These are phyloP conservation scores for Lepidium sativum DNA, from an alignment of 345 rosid genomes.

Conservation along the genomic window DNA sequence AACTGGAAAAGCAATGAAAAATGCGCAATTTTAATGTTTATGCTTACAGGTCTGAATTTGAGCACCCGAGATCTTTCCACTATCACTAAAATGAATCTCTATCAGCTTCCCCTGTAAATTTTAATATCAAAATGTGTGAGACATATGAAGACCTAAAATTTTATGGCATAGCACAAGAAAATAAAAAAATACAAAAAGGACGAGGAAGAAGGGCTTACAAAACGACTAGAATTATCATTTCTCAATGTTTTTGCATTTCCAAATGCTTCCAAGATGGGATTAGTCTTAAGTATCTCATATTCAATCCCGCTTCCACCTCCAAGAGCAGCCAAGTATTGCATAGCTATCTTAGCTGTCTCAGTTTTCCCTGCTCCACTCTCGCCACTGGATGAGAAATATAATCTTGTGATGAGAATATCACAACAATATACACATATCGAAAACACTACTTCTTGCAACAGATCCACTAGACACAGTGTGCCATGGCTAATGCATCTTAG, in stretches of 20 bases:
- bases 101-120: constrained; percentile 82
- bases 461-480: background rate
- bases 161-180: background rate
- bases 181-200: background rate
- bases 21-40: background rate
- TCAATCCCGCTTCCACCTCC: constrained; percentile 99
- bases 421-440: constrained; percentile 2
- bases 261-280: constrained; percentile 96
- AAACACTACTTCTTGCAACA: background rate
- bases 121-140: constrained; percentile 8
- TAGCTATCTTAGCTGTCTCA: constrained; percentile 98
- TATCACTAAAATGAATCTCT: constrained; percentile 92
- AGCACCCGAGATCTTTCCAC: constrained; percentile 99
- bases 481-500: background rate
- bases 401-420: constrained; percentile 13
- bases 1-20: background rate
- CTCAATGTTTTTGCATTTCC: constrained; percentile 96
- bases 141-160: background rate
- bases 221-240: constrained; percentile 98
- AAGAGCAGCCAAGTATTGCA: constrained; percentile 99
- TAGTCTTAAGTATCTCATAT: constrained; percentile 90
- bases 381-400: constrained; percentile 55
- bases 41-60: constrained; percentile 94
- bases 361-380: constrained; percentile 99
- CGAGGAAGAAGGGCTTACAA: constrained; percentile 59